Percentiles rank a stretch among this genome's conserved stretches.
These are phyloP conservation scores for Solanum pennellii DNA, from an alignment of 257 asterid genomes.

Conservation along the genomic window DNA sequence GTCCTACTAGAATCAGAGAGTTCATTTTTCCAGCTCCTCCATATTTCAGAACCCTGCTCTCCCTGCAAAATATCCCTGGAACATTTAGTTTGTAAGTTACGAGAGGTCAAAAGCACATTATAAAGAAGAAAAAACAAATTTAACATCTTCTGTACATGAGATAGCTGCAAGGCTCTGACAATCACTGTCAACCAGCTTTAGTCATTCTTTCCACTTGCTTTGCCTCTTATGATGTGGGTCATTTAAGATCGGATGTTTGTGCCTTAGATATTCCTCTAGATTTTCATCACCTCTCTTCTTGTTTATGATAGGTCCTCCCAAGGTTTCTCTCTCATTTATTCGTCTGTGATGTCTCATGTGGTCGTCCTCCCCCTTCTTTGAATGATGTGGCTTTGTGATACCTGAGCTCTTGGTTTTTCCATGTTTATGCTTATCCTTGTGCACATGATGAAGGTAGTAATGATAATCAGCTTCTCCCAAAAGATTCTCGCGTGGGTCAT, in stretches of 20 bases:
- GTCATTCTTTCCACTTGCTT: conserved; percentile 10
- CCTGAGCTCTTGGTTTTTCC: conserved; percentile 34
- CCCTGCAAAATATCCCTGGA: neutral
- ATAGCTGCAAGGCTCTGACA: neutral
- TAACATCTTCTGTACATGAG: neutral
- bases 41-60: neutral
- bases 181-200: neutral
- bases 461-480: conserved; percentile 37
- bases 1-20: neutral
- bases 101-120: neutral
- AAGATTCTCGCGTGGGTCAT: conserved; percentile 19
- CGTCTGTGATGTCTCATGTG: conserved; percentile 22
- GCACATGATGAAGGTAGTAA: conserved; percentile 64
- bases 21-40: neutral
- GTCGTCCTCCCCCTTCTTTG: conserved; percentile 21
- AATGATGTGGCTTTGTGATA: conserved; percentile 11
- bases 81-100: neutral
- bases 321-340: conserved; percentile 25
- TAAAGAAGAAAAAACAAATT: neutral
- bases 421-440: conserved; percentile 59
- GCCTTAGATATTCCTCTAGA: conserved; percentile 15
- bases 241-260: conserved; percentile 6
- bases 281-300: neutral
- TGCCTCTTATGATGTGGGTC: neutral
- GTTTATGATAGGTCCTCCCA: conserved; percentile 4